Conservation (phyloP, 768 basidiomycete species). For the Russula lepida region DNA sequence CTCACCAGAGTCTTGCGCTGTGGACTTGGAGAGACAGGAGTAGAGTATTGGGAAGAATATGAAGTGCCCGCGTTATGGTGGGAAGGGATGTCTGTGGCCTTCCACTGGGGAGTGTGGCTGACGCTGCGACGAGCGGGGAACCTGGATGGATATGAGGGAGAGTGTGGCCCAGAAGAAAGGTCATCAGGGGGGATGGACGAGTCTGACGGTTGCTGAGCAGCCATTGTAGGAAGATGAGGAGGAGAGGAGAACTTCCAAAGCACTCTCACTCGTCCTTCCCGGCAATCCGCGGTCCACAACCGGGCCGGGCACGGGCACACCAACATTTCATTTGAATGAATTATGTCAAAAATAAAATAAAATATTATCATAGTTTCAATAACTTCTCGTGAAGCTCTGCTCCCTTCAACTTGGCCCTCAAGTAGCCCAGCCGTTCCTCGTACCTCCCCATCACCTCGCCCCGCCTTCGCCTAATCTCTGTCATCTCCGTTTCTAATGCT, state of each 20-base stretch:
- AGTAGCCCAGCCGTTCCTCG: slow-evolving; percentile 66
- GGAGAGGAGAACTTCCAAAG: neutral
- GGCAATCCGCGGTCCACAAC: neutral
- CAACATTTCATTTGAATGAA: no score
- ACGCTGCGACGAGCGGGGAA: slow-evolving; percentile 34
- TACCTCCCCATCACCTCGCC: slow-evolving; percentile 68
- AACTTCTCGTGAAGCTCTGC: slow-evolving; percentile 80
- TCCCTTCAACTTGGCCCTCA: slow-evolving; percentile 74
- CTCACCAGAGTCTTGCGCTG: slow-evolving; percentile 38
- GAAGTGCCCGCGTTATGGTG: slow-evolving; percentile 67
- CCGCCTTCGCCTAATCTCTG: slow-evolving; percentile 58
- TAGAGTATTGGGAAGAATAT: slow-evolving; percentile 41
- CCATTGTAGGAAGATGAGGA: neutral
- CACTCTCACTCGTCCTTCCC: neutral
- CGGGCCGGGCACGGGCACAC: neutral
- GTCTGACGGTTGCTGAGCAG: slow-evolving; percentile 3
- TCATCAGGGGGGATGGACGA: neutral
- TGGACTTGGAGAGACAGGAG: slow-evolving; percentile 39
- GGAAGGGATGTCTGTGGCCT: slow-evolving; percentile 45
- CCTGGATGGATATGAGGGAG: slow-evolving; percentile 14
- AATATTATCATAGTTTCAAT: slow-evolving; percentile 38
- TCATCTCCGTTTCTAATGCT: slow-evolving; percentile 49
- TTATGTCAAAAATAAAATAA: neutral
- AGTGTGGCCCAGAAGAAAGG: slow-evolving; percentile 19
- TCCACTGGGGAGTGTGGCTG: slow-evolving; percentile 53